Conservation (phyloP, 1,139 yeast species). For the Pichia sp. region DNA sequence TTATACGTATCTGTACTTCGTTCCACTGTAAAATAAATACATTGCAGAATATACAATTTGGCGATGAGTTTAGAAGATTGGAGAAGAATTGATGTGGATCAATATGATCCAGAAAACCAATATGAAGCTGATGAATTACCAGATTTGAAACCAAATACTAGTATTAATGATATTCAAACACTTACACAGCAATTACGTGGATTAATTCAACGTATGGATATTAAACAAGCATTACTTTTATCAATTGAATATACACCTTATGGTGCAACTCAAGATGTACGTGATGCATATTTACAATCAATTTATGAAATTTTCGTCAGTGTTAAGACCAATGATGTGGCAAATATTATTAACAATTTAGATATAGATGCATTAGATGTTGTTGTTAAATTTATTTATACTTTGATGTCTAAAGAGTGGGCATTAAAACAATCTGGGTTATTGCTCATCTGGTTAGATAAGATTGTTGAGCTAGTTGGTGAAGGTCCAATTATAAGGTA, state of each 20-base stretch:
- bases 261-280: constrained; percentile 57
- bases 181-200: constrained; percentile 55
- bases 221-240: constrained; percentile 54
- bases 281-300: constrained; percentile 46
- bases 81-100: constrained; percentile 90
- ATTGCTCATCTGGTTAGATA: constrained; percentile 87
- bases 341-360: constrained; percentile 52
- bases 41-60: not conserved
- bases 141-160: constrained; percentile 18
- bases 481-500: constrained; percentile 85
- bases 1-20: no score
- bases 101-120: constrained; percentile 67
- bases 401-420: constrained; percentile 70
- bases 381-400: constrained; percentile 78
- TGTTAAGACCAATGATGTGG: constrained; percentile 68
- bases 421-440: constrained; percentile 87
- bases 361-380: constrained; percentile 64
- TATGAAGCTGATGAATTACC: constrained; percentile 24
- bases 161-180: constrained; percentile 47
- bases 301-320: constrained; percentile 73
- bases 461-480: constrained; percentile 77
- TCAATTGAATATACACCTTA: constrained; percentile 78
- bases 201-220: constrained; percentile 66
- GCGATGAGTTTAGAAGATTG: constrained; percentile 27
- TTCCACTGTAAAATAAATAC: not conserved